These are phyloP conservation scores for Phytopythium vexans DNA, from an alignment of 352 stramenopile species.

Conservation along the genomic window DNA sequence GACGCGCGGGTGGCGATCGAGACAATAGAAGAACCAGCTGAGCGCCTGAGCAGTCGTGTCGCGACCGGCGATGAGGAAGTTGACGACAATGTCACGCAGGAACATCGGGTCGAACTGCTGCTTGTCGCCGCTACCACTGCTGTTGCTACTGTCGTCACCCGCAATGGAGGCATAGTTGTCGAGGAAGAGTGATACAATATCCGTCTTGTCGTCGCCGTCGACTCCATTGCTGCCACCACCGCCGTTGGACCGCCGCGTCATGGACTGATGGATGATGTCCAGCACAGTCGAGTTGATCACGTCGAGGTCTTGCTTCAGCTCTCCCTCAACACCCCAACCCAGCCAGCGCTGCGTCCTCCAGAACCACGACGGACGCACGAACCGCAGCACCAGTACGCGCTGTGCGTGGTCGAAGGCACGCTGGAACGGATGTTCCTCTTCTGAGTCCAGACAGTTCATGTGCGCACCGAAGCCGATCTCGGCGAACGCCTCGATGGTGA, in stretches of 20 bases:
- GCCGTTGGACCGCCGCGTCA: neutral
- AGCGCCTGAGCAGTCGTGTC: slow-evolving; percentile 47
- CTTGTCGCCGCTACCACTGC: too few relatives aligned
- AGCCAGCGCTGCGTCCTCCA: slow-evolving; percentile 17
- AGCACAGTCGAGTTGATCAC: slow-evolving; percentile 10
- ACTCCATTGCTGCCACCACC: neutral
- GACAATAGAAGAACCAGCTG: slow-evolving; percentile 40
- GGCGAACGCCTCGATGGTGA: slow-evolving; percentile 17
- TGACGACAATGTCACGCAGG: slow-evolving; percentile 47
- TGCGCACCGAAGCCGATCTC: slow-evolving; percentile 17
- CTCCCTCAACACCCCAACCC: too few relatives aligned
- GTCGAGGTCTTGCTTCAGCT: slow-evolving; percentile 4
- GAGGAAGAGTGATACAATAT: slow-evolving; percentile 21
- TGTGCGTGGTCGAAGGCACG: slow-evolving; percentile 12
- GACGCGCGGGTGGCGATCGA: slow-evolving; percentile 30
- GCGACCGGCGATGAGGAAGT: slow-evolving; percentile 46
- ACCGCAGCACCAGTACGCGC: slow-evolving; percentile 2
- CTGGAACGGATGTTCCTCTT: slow-evolving; percentile 12
- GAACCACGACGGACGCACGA: slow-evolving; percentile 10
- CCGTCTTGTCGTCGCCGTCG: neutral
- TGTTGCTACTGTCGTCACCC: too few relatives aligned
- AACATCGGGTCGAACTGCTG: slow-evolving; percentile 6
- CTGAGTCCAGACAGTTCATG: slow-evolving; percentile 5
- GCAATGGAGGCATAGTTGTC: slow-evolving; percentile 5
- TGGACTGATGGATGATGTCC: slow-evolving; percentile 13